These are phyloP conservation scores for Iberis pinnata DNA, from an alignment of 345 rosid genomes.

Conservation along the genomic window DNA sequence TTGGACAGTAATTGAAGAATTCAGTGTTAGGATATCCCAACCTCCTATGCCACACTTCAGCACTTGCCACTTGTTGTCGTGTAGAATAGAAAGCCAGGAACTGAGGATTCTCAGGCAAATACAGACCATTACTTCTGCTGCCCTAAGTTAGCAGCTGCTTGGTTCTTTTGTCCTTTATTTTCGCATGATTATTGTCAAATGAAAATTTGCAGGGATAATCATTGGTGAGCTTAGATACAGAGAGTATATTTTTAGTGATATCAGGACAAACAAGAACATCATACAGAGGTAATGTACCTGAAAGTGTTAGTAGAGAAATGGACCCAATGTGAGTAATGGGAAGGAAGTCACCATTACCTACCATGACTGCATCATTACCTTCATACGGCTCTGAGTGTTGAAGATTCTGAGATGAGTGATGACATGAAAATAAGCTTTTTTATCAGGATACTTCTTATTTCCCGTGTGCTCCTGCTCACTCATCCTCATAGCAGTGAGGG, in stretches of 20 bases:
- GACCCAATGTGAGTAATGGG: neutral
- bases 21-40: neutral
- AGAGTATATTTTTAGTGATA: neutral
- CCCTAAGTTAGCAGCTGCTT: neutral
- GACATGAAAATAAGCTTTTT: neutral
- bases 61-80: neutral
- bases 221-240: neutral
- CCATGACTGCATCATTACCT: neutral
- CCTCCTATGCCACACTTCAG: neutral
- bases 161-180: neutral
- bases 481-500: neutral
- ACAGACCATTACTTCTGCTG: neutral
- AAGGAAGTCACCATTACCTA: neutral
- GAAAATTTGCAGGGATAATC: neutral
- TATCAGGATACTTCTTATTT: neutral
- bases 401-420: neutral
- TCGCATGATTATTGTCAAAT: neutral
- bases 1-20: neutral
- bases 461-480: neutral
- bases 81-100: neutral
- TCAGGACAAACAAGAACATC: neutral
- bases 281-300: neutral
- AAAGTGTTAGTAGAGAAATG: neutral
- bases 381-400: neutral
- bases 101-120: neutral